Conservation (phyloP, 495 filamentous ascomycete species). For the Chlorociboria aeruginascens region DNA sequence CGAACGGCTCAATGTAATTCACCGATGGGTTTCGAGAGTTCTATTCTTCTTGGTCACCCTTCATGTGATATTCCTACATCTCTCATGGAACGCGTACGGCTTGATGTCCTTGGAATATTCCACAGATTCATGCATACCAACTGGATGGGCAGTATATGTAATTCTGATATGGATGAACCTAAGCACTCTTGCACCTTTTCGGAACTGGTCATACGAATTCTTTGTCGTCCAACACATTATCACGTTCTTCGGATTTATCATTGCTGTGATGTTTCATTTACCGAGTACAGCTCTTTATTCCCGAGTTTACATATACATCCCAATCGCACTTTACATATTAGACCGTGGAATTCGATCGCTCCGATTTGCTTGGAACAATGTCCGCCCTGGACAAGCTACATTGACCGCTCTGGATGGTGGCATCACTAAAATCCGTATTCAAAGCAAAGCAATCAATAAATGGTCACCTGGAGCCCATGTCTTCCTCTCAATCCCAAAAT, state of each 20-base stretch:
- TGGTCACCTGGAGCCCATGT: conserved; percentile 76
- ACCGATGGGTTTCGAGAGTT: conserved; percentile 66
- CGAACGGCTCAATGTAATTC: conserved; percentile 72
- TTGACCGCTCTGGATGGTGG: conserved; percentile 26
- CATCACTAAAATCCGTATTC: conserved; percentile 45
- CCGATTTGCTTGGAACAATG: conserved; percentile 50
- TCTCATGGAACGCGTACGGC: conserved; percentile 53
- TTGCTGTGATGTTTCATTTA: conserved; percentile 53
- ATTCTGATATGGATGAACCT: conserved; percentile 63
- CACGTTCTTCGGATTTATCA: conserved; percentile 53
- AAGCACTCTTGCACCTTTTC: conserved; percentile 57
- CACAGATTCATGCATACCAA: conserved; percentile 25
- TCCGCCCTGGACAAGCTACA: conserved; percentile 27
- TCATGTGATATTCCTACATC: conserved; percentile 63
- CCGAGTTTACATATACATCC: conserved; percentile 51
- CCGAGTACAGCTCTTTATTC: conserved; percentile 38
- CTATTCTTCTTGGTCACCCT: conserved; percentile 64
- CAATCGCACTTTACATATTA: conserved; percentile 57
- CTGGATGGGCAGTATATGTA: conserved; percentile 62
- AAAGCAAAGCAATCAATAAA: conserved; percentile 39
- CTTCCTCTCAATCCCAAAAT: conserved; percentile 59
- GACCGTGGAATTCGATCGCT: conserved; percentile 48
- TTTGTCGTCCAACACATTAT: conserved; percentile 79
- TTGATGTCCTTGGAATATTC: conserved; percentile 33
- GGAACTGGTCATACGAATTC: conserved; percentile 62